Percentiles rank a stretch among this genome's conserved stretches.
Evolutionary conservation across 2,329 filamentous ascomycete species (phyloP).

Genomic region (Achaetomium macrosporum): DNA sequence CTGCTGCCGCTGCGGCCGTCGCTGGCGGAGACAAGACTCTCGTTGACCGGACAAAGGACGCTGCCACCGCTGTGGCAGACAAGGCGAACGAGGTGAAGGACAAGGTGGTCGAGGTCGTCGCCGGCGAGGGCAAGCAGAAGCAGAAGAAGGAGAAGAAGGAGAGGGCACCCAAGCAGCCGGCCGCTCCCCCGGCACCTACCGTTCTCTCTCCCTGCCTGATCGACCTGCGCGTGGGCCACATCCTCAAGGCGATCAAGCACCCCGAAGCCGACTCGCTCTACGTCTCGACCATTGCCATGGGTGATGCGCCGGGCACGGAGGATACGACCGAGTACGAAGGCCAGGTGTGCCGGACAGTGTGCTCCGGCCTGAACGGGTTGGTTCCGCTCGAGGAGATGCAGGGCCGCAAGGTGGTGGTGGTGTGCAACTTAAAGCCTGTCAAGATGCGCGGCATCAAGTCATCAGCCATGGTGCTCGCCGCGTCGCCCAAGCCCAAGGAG

Average conservation of each 20-base stretch:
- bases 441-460: conserved; percentile 89
- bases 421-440: conserved; percentile 97
- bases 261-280: conserved; percentile 94
- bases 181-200: conserved; percentile 66
- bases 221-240: conserved; percentile 93
- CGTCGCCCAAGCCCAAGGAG: conserved; percentile 75
- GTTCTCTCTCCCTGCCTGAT: conserved; percentile 80
- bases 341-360: conserved; percentile 88
- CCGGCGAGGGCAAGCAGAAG: conserved; percentile 46
- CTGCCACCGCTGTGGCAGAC: conserved; percentile 46
- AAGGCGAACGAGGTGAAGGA: conserved; percentile 43
- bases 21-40: conserved; percentile 43
- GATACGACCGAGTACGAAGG: conserved; percentile 90
- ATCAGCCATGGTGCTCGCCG: conserved; percentile 87
- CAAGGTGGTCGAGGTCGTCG: conserved; percentile 40
- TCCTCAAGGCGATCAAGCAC: conserved; percentile 91
- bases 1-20: conserved; percentile 49
- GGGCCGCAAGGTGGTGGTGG: conserved; percentile 85
- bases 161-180: conserved; percentile 70
- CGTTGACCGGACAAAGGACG: conserved; percentile 57
- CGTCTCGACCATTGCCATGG: conserved; percentile 92
- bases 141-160: conserved; percentile 95
- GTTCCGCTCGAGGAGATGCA: conserved; percentile 96
- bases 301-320: conserved; percentile 76
- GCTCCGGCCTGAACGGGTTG: conserved; percentile 91